A percentile compares a stretch with the other conserved stretches of the same genome.
These are phyloP conservation scores for Trifolium subterraneum DNA, from an alignment of 306 rosid genomes.

Conservation along the genomic window DNA sequence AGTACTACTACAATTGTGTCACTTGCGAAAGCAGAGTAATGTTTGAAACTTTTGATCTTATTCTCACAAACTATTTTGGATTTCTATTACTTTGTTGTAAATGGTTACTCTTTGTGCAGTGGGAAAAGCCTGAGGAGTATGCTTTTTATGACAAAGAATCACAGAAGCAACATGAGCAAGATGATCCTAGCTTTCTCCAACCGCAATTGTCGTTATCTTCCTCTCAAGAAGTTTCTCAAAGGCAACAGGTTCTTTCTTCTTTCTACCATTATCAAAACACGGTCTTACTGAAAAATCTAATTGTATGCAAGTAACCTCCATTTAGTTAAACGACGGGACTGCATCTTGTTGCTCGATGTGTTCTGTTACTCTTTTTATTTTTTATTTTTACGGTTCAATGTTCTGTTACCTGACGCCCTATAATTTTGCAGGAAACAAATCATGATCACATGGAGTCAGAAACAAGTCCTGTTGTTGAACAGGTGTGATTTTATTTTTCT, in stretches of 20 bases:
- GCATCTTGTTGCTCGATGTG: background rate
- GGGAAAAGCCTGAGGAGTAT: conserved; percentile 91
- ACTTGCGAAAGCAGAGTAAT: conserved; percentile 86
- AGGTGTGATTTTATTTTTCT: conserved; percentile 36
- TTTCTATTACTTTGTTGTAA: conserved; percentile 34
- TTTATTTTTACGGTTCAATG: background rate
- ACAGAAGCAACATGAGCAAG: conserved; percentile 55
- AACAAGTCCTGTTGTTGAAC: conserved; percentile 53
- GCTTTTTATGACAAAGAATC: conserved; percentile 61
- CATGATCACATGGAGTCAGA: conserved; percentile 51
- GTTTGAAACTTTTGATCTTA: conserved; percentile 42
- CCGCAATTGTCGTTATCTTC: conserved; percentile 49
- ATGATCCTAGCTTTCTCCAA: conserved; percentile 46
- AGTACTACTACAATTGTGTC: conserved; percentile 78
- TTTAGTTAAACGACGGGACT: background rate
- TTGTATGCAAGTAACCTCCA: conserved; percentile 24
- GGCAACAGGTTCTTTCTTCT: conserved; percentile 50
- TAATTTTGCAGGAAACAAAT: conserved; percentile 62
- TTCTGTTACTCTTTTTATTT: no score
- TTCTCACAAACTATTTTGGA: conserved; percentile 35
- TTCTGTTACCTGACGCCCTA: conserved; percentile 24
- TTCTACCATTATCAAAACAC: conserved; percentile 31
- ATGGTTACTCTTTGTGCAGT: conserved; percentile 60
- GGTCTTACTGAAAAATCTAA: background rate
- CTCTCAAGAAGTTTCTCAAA: conserved; percentile 49